Conservation (phyloP, 768 basidiomycete species). For the Lentinus tigrinus region DNA sequence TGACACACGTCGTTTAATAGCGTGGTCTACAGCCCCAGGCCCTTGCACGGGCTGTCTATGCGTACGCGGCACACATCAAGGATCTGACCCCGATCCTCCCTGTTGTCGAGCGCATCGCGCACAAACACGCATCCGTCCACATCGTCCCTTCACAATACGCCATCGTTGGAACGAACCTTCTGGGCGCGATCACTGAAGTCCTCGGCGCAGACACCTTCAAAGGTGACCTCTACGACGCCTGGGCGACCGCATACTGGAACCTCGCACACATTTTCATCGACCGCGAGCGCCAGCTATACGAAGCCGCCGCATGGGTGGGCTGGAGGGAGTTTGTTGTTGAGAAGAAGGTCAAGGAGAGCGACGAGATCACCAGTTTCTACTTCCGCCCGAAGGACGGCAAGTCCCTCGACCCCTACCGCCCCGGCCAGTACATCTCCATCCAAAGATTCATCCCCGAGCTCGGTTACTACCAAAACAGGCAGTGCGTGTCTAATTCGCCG, state of each 20-base stretch:
- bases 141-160: constrained; percentile 24
- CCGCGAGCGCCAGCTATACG: constrained; percentile 23
- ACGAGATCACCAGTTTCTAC: constrained; percentile 26
- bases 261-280: constrained; percentile 24
- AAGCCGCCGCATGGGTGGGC: constrained; percentile 19
- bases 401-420: constrained; percentile 15
- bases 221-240: constrained; percentile 22
- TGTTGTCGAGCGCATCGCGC: constrained; percentile 23
- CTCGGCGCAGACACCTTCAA: constrained; percentile 22
- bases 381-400: constrained; percentile 20
- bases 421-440: constrained; percentile 26
- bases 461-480: constrained; percentile 19
- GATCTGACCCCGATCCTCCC: constrained; percentile 24
- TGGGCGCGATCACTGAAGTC: constrained; percentile 21
- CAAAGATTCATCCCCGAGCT: constrained; percentile 21
- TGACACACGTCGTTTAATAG: neutral
- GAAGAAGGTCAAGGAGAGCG: constrained; percentile 20
- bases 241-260: constrained; percentile 25
- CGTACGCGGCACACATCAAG: constrained; percentile 22
- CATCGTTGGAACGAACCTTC: constrained; percentile 22
- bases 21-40: constrained; percentile 22
- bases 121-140: constrained; percentile 27
- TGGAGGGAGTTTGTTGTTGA: constrained; percentile 23
- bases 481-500: constrained; percentile 6
- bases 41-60: constrained; percentile 21